Conservation (phyloP, 2,329 filamentous ascomycete genomes). For the Colletotrichum destructivum region DNA sequence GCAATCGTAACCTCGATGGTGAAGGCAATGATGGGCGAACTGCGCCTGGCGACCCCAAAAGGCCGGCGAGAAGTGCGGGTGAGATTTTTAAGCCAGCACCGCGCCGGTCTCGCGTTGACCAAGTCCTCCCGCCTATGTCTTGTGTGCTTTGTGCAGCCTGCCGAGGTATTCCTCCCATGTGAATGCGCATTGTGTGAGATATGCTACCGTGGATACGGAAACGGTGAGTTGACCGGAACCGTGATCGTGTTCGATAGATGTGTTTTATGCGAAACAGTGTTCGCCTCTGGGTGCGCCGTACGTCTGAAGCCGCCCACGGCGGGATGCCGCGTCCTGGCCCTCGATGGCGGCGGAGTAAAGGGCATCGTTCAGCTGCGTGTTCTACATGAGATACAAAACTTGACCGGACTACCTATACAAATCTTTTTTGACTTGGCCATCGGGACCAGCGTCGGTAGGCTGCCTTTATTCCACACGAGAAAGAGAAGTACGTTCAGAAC, state of each 20-base stretch:
- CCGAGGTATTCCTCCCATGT: constrained; percentile 16
- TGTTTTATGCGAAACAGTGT: background rate
- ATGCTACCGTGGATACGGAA: constrained; percentile 12
- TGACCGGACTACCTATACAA: constrained; percentile 36
- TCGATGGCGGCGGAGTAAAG: constrained; percentile 50
- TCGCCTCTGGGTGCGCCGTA: constrained; percentile 10
- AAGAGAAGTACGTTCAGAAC: background rate
- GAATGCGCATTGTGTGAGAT: constrained; percentile 18
- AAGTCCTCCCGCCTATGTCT: constrained; percentile 10
- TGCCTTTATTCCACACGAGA: background rate
- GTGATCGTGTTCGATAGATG: constrained; percentile 4
- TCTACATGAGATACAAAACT: constrained; percentile 47
- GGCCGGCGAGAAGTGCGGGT: background rate
- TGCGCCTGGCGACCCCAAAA: background rate
- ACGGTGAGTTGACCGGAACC: background rate
- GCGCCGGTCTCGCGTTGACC: background rate
- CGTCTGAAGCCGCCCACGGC: constrained; percentile 20
- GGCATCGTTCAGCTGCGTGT: constrained; percentile 50
- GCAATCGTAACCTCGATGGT: background rate
- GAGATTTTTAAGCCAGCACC: background rate
- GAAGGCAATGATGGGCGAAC: background rate
- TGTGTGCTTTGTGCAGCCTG: constrained; percentile 4
- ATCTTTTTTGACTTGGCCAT: constrained; percentile 18
- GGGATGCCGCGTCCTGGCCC: constrained; percentile 19
- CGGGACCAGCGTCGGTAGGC: constrained; percentile 20